Evolutionary conservation across 371 early-diverging fungal genomes (phyloP).

Genomic region (Blastocladiella emersonii): DNA sequence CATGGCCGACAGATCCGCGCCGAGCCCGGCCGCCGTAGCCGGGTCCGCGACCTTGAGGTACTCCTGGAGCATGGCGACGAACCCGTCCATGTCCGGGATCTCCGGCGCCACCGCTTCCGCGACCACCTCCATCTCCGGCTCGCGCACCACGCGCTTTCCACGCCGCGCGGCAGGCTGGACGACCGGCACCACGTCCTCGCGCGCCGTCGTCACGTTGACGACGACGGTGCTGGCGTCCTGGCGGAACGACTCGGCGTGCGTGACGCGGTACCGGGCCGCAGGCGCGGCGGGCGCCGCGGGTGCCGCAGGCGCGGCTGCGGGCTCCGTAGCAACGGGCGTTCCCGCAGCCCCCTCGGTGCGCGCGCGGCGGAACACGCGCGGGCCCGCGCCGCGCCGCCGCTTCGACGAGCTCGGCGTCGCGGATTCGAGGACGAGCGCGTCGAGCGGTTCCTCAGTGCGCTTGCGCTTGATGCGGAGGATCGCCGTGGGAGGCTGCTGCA

Average conservation of each 20-base stretch:
- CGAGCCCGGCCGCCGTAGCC: not conserved
- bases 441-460: conserved; percentile 58
- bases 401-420: not conserved
- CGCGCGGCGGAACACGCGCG: not conserved
- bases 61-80: not conserved
- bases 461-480: conserved; percentile 65
- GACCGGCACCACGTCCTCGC: not conserved
- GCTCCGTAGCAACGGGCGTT: not conserved
- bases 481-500: too few relatives aligned
- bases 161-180: not conserved
- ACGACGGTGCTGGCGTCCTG: not conserved
- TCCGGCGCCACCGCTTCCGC: not conserved
- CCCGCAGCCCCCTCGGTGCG: not conserved
- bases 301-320: not conserved
- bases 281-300: not conserved
- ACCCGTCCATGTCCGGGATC: not conserved
- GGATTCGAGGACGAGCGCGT: conserved; percentile 29
- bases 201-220: not conserved
- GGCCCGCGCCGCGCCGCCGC: not conserved
- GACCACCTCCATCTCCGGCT: not conserved
- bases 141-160: not conserved
- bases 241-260: not conserved
- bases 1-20: not conserved
- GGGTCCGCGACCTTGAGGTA: not conserved
- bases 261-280: not conserved